Percentiles rank a stretch among this genome's conserved stretches.
Conservation (phyloP, 208 protist species). For the Trypanosomatidae sp. region DNA sequence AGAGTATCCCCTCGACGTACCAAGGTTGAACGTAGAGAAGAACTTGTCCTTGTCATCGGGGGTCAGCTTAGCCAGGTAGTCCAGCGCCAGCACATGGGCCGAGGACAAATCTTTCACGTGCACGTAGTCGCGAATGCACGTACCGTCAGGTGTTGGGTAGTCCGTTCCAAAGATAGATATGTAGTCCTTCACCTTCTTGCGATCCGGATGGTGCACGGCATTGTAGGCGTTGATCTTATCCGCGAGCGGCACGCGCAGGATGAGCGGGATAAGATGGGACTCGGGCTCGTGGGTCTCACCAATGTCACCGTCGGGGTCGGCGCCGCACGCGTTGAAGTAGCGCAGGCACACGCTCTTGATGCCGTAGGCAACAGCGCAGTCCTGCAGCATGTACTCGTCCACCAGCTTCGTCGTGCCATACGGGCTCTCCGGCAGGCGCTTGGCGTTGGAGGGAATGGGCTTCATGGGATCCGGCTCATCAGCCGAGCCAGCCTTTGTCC, state of each 20-base stretch:
- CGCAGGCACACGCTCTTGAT: constrained; percentile 91
- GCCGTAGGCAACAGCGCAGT: constrained; percentile 74
- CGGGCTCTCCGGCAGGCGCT: constrained; percentile 76
- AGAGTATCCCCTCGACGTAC: constrained; percentile 93
- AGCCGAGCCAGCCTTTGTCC: constrained; percentile 19
- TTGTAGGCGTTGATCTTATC: constrained; percentile 66
- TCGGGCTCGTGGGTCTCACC: constrained; percentile 96
- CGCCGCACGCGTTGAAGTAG: constrained; percentile 99
- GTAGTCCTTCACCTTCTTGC: constrained; percentile 34
- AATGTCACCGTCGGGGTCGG: constrained; percentile 94
- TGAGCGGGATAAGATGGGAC: constrained; percentile 98
- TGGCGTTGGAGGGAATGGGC: constrained; percentile 64
- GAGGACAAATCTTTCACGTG: constrained; percentile 97
- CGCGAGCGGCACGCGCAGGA: constrained; percentile 93
- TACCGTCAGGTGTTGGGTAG: constrained; percentile 95
- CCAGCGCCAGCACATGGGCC: constrained; percentile 93
- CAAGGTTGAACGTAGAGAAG: constrained; percentile 95
- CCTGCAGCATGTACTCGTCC: constrained; percentile 94
- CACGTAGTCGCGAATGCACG: constrained; percentile 98
- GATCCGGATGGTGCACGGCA: constrained; percentile 35
- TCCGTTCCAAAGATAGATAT: constrained; percentile 93
- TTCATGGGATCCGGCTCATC: constrained; percentile 36
- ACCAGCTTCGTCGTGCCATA: constrained; percentile 95
- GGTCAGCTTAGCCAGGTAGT: constrained; percentile 57
- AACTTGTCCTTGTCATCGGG: constrained; percentile 44